Conservation (phyloP, 345 rosid genomes). For the Sisymbrium altissimum region DNA sequence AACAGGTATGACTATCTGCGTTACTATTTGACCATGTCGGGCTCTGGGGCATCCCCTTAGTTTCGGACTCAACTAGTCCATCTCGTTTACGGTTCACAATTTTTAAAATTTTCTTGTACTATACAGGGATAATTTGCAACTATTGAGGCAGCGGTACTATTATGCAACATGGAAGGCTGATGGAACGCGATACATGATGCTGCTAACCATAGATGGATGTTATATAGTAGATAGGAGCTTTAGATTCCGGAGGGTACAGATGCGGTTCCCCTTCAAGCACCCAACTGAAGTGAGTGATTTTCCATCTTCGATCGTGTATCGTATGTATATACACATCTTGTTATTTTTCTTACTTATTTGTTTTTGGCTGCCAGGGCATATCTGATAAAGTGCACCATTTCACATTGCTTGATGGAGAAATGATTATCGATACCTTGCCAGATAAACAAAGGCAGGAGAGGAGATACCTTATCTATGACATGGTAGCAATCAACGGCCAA, state of each 20-base stretch:
- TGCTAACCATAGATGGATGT: conserved; percentile 85
- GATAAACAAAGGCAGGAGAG: conserved; percentile 92
- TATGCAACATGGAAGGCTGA: conserved; percentile 99
- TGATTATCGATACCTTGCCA: conserved; percentile 91
- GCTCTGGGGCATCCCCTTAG: not conserved
- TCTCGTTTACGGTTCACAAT: not conserved
- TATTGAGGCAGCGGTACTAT: conserved; percentile 87
- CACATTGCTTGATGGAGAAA: conserved; percentile 96
- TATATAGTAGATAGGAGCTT: conserved; percentile 85
- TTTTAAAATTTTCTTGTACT: conserved; percentile 8
- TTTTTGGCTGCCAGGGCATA: conserved; percentile 52
- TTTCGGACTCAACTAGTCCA: not conserved
- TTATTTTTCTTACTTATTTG: not conserved
- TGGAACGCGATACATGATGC: conserved; percentile 98
- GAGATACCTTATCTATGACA: conserved; percentile 94
- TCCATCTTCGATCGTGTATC: conserved; percentile 5
- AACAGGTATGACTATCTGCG: conserved; percentile 46
- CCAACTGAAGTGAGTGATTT: conserved; percentile 60
- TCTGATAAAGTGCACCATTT: conserved; percentile 79
- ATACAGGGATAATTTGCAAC: conserved; percentile 86
- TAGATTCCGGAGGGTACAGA: conserved; percentile 87
- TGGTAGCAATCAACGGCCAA: conserved; percentile 71
- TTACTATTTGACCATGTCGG: not conserved
- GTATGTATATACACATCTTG: not conserved
- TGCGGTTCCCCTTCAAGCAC: conserved; percentile 87